Evolutionary conservation across 257 asterid species (phyloP), one percentile per base, ranked within the genome.

Genomic region (Solanum phureja): DNA sequence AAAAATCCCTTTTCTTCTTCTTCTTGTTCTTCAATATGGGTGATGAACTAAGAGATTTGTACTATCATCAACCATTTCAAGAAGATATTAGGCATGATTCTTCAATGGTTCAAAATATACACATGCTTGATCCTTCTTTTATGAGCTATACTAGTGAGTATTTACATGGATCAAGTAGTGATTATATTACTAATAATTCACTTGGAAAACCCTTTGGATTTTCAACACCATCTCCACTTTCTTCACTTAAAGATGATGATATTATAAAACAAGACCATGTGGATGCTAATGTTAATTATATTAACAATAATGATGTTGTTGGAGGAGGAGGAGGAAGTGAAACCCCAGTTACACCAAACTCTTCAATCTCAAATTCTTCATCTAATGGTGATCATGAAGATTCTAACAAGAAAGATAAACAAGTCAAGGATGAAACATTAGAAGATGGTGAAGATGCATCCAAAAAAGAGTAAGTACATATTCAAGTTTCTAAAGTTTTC

Each of bases 341-440:
- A 88, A 88, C 92, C 74, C 96, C 95, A 0, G 92, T 90, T 5
- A 92, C 98, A 9, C 94, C 98, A 0, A 94, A 92, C 90, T 93
- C 98, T 7, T 94, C 97, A 40, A 90, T 92, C 72, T 93, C 98
- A 4, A 79, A 79, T 79, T 93, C 94, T 35, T 92, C 94, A 16
- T 95, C 98, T 0, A 91, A 91, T 0, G 98, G 93, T 4, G 92
- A 91, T 18, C 95, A 79, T 46, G 68, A 94, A 29, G 92, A 91
- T 56, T 89, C 92, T 1, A 89, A 69, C 87, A 93, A 94, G 89
- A 89, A 85, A 44, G 95, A 89, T 35, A 87, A 88, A 38, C 87
- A 84, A 85, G 88, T 24, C 68, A 90, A 90, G 88, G 92, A 37
- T 37, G 83, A 75, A 11, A 83, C 85, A 72, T 87, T 75, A 27